phyloP scores from a whole-genome alignment of 2,329 filamentous ascomycete species.

The Eutypella sp. region DNA sequence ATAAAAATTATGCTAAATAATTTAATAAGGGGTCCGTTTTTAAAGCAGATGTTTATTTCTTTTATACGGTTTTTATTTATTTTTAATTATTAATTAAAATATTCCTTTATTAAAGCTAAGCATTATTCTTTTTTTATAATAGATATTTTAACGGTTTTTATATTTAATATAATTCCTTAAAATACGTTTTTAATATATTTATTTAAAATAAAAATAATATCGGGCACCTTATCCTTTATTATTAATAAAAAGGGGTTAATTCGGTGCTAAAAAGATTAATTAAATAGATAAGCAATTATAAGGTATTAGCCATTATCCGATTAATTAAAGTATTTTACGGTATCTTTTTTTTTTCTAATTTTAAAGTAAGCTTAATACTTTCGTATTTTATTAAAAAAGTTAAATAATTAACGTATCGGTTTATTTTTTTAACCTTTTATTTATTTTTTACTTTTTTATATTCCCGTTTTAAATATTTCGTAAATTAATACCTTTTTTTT shows the following conservation, averaged over 20 bases:
- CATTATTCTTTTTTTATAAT: neutral
- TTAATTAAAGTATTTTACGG: neutral
- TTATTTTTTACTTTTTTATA: slow-evolving; percentile 1
- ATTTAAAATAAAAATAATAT: neutral
- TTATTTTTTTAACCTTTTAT: no score
- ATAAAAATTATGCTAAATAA: neutral
- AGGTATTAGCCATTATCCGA: neutral
- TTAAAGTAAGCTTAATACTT: no score
- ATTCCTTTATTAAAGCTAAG: no score
- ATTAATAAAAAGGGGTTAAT: neutral
- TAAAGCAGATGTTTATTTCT: slow-evolving; percentile 1
- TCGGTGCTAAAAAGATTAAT: neutral
- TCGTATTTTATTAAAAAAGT: slow-evolving; percentile 1
- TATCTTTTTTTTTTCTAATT: neutral
- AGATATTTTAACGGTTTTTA: neutral
- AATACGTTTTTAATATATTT: slow-evolving; percentile 1
- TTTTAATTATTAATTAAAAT: neutral
- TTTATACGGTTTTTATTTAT: neutral
- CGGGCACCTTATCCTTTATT: neutral
- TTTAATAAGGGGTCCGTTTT: neutral
- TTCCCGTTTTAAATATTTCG: neutral
- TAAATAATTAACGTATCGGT: no score
- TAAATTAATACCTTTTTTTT: slow-evolving; percentile 2
- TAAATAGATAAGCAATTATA: neutral
- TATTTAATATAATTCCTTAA: slow-evolving; percentile 2